phyloP scores from a whole-genome alignment of 371 early-diverging fungal species.

The Conidiobolus incongruus region DNA sequence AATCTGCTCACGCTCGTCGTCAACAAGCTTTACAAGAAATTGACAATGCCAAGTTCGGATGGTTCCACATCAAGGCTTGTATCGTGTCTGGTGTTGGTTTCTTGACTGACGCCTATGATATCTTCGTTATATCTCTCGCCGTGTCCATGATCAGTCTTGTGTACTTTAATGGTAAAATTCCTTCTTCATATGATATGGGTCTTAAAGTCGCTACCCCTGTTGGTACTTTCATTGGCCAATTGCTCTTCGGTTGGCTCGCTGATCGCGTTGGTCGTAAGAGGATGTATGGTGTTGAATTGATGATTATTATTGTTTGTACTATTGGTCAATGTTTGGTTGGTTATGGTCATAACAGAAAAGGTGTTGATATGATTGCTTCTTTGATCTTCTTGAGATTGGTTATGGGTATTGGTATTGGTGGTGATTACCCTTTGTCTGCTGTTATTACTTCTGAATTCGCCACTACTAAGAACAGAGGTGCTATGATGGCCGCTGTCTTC shows the following conservation, averaged over 20 bases:
- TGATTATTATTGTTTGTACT: conserved; percentile 53
- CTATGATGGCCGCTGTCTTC: conserved; percentile 59
- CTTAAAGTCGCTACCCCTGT: conserved; percentile 63
- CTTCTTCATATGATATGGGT: conserved; percentile 35
- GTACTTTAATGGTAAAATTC: conserved; percentile 29
- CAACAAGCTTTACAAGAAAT: conserved; percentile 13
- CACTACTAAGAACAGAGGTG: conserved; percentile 31
- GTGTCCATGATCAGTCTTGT: conserved; percentile 57
- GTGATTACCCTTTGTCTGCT: no score
- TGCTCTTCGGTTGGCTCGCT: conserved; percentile 65
- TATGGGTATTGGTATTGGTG: conserved; percentile 69
- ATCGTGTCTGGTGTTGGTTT: conserved; percentile 69
- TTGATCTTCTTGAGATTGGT: conserved; percentile 57
- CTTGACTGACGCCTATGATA: conserved; percentile 75
- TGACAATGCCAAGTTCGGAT: conserved; percentile 27
- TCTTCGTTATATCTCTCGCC: conserved; percentile 62
- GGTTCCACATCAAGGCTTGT: conserved; percentile 64
- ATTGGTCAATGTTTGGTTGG: conserved; percentile 57
- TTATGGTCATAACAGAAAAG: conserved; percentile 10
- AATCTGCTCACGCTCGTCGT: no score
- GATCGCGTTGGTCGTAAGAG: conserved; percentile 63
- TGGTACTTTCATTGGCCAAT: conserved; percentile 67
- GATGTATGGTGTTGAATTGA: conserved; percentile 69
- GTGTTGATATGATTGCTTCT: conserved; percentile 28
- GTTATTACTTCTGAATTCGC: conserved; percentile 76